Base-by-base conservation (phyloP, 2,329 filamentous ascomycete genomes). In the Aspergillus aculeatus region DNA sequence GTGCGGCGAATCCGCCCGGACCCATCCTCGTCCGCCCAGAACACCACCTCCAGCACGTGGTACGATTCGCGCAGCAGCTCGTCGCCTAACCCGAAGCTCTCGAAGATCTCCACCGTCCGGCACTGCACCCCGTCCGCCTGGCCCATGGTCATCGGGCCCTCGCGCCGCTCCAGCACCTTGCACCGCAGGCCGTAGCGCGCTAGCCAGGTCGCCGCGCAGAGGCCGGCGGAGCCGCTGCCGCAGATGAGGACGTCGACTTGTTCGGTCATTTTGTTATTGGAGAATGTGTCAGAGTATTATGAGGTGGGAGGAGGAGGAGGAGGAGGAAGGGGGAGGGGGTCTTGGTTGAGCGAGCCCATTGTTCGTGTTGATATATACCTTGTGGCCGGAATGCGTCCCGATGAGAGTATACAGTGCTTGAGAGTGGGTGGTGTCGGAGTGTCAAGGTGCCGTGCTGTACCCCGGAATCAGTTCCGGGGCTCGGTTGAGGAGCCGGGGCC, bases 41-140 rank as follows among this genome's bases (percentile, higher is more conserved):
- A 87, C 3, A 80, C 78, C 3, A 85, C 74, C 70, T 87, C 85
- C 19, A 83, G 73, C 11, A 85, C 80, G 67, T 86, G 85, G 57
- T 83, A 86, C 0, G 84, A 79, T 59, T 86, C 84, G 35, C 79
- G 77, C 31, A 86, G 77, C 29, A 88, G 74, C 19, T 80, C 75
- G 50, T 84, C 83, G 1, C 80, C 77, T 3, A 87, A 78, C 1
- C 79, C 82, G 32, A 87, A 84, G 49, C 82, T 84, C 66, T 87
- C 84, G 54, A 86, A 85, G 23, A 88, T 80, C 69, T 88, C 85
- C 14, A 87, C 83, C 0, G 84, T 86, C 1, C 84, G 83, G 58
- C 81, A 83, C 71, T 86, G 84, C 19, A 86, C 82, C 1, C 85
- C 84, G 61, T 90, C 87, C 14, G 87, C 87, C 71, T 89, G 85